phyloP scores from a whole-genome alignment of 2,329 filamentous ascomycete species.

The Cordyceps fumosorosea region DNA sequence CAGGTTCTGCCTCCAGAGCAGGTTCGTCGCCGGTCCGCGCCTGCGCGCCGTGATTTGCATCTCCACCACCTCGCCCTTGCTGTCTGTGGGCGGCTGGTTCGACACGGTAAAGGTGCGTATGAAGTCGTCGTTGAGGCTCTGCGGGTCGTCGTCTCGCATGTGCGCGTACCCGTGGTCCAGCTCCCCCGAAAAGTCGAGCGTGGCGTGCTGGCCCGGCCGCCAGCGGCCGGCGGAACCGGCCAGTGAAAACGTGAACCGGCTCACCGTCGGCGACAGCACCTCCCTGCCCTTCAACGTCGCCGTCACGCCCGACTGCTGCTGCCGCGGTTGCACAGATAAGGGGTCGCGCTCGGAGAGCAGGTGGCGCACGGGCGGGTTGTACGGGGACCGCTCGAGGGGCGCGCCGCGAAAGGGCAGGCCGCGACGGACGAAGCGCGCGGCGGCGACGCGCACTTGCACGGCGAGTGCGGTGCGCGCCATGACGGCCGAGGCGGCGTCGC shows the following conservation, averaged over 20 bases:
- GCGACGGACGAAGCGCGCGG: slow-evolving; percentile 54
- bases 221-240: slow-evolving; percentile 33
- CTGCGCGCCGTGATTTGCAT: slow-evolving; percentile 68
- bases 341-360: slow-evolving; percentile 49
- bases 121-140: slow-evolving; percentile 76
- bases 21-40: slow-evolving; percentile 61
- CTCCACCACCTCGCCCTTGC: slow-evolving; percentile 27
- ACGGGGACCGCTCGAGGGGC: slow-evolving; percentile 58
- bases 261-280: slow-evolving; percentile 58
- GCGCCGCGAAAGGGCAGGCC: slow-evolving; percentile 63
- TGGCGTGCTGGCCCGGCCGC: slow-evolving; percentile 69
- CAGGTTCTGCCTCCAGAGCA: slow-evolving; percentile 54
- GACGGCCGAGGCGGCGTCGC: slow-evolving; percentile 51
- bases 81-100: slow-evolving; percentile 48
- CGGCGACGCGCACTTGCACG: slow-evolving; percentile 58
- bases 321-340: slow-evolving; percentile 8
- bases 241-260: slow-evolving; percentile 51
- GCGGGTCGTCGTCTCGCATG: slow-evolving; percentile 76
- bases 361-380: slow-evolving; percentile 68
- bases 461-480: slow-evolving; percentile 67
- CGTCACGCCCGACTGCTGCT: slow-evolving; percentile 19
- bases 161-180: slow-evolving; percentile 70
- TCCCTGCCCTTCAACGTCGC: slow-evolving; percentile 55
- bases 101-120: slow-evolving; percentile 79
- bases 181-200: slow-evolving; percentile 63